phyloP scores from a whole-genome alignment of 1,139 yeast species.

The Protomyces arabidopsidicola region DNA sequence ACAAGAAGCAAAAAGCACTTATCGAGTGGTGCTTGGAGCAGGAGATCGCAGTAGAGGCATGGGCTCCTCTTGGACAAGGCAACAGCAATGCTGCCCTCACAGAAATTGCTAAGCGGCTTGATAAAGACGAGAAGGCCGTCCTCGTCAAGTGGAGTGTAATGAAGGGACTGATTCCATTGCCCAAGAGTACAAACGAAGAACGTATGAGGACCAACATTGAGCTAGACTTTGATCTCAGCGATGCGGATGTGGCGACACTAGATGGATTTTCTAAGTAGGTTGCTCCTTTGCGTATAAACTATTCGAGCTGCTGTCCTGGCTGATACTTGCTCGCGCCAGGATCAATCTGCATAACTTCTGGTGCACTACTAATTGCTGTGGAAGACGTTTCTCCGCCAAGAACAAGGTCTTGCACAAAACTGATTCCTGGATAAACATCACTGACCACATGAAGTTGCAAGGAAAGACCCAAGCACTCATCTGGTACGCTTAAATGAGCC shows the following conservation, averaged over 20 bases:
- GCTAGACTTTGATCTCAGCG: not conserved
- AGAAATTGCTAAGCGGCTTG: slow-evolving; percentile 41
- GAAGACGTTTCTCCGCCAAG: not conserved
- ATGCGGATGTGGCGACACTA: not conserved
- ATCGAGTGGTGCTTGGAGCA: slow-evolving; percentile 45
- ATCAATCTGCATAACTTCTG: slow-evolving; percentile 9
- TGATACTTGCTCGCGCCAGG: slow-evolving; percentile 4
- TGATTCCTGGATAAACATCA: slow-evolving; percentile 20
- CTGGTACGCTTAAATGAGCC: slow-evolving; percentile 39
- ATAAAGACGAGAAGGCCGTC: slow-evolving; percentile 45
- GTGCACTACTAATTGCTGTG: not conserved
- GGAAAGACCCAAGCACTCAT: slow-evolving; percentile 38
- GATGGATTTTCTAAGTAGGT: not conserved
- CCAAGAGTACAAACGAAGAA: slow-evolving; percentile 60
- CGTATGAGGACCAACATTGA: slow-evolving; percentile 55
- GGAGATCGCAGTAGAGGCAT: slow-evolving; percentile 58
- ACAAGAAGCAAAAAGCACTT: slow-evolving; percentile 47
- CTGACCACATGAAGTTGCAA: slow-evolving; percentile 9
- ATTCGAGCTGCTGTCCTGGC: slow-evolving; percentile 17
- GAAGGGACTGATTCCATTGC: slow-evolving; percentile 60
- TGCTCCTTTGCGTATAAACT: not conserved
- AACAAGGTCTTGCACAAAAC: not conserved
- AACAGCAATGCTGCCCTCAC: slow-evolving; percentile 48
- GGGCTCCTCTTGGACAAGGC: slow-evolving; percentile 60
- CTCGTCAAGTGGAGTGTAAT: slow-evolving; percentile 46